Percentiles rank a stretch among this genome's conserved stretches.
phyloP scores from a whole-genome alignment of 352 stramenopile species.

The Pythium sp. region DNA sequence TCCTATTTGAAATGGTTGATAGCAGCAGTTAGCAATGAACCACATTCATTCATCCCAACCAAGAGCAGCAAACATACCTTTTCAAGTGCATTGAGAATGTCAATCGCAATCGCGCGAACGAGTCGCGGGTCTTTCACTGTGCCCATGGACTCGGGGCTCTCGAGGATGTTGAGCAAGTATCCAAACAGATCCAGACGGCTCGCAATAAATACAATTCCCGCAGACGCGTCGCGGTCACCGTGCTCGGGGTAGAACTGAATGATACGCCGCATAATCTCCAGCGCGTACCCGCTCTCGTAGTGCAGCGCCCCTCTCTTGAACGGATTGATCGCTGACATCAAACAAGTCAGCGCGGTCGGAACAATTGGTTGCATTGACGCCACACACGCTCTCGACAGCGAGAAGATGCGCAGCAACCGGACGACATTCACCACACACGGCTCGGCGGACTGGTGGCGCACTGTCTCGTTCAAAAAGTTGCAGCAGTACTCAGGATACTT shows the following conservation, averaged over 20 bases:
- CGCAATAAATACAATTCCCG: slow-evolving; percentile 72
- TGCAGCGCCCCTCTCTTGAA: slow-evolving; percentile 49
- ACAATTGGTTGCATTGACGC: slow-evolving; percentile 51
- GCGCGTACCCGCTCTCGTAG: slow-evolving; percentile 56
- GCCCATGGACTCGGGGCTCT: slow-evolving; percentile 53
- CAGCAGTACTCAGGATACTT: slow-evolving; percentile 70
- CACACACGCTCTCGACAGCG: slow-evolving; percentile 52
- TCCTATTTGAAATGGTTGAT: slow-evolving; percentile 72
- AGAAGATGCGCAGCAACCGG: slow-evolving; percentile 67
- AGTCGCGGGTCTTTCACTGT: slow-evolving; percentile 61
- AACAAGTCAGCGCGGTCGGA: slow-evolving; percentile 51
- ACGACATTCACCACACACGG: slow-evolving; percentile 61
- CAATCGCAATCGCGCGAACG: slow-evolving; percentile 64
- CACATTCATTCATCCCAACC: background rate
- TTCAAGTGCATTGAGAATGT: slow-evolving; percentile 78
- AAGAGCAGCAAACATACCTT: slow-evolving; percentile 34
- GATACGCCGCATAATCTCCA: slow-evolving; percentile 78
- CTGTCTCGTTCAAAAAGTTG: slow-evolving; percentile 61
- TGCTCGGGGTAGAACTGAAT: slow-evolving; percentile 69
- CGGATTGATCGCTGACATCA: slow-evolving; percentile 53
- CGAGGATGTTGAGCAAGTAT: slow-evolving; percentile 74
- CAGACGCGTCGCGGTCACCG: slow-evolving; percentile 47
- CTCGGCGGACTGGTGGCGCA: slow-evolving; percentile 59
- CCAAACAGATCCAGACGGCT: slow-evolving; percentile 67
- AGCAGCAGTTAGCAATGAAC: slow-evolving; percentile 1